A percentile compares a stretch with the other conserved stretches of the same genome.
Conservation (phyloP, 352 stramenopile genomes). For the Phytophthora palmivora region DNA sequence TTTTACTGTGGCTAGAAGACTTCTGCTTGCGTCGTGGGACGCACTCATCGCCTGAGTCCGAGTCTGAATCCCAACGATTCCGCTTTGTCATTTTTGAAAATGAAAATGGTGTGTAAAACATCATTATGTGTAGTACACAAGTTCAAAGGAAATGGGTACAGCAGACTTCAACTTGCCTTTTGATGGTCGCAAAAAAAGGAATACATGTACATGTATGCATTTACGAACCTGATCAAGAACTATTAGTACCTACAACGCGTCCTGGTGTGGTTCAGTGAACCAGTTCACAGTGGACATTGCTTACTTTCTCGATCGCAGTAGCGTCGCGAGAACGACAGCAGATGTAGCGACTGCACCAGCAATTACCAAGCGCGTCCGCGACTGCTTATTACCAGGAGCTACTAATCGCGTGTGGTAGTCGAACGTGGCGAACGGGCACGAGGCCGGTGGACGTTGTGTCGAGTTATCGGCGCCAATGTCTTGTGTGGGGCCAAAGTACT, state of each 20-base stretch:
- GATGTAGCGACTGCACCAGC: conserved; percentile 21
- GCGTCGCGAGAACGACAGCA: conserved; percentile 21
- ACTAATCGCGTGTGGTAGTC: conserved; percentile 28
- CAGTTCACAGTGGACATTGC: too few relatives aligned
- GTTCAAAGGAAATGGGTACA: background rate
- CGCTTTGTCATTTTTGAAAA: conserved; percentile 46
- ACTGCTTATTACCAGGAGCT: conserved; percentile 6
- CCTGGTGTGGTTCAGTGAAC: background rate
- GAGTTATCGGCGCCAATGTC: conserved; percentile 37
- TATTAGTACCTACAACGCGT: conserved; percentile 5
- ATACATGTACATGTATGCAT: too few relatives aligned
- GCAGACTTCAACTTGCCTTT: conserved; percentile 5
- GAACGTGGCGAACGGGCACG: conserved; percentile 30
- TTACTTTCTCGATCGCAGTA: conserved; percentile 23
- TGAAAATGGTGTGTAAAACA: conserved; percentile 11
- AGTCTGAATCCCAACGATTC: conserved; percentile 80
- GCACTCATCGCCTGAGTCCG: conserved; percentile 49
- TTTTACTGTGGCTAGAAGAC: background rate
- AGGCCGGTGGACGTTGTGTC: background rate
- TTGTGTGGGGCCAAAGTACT: conserved; percentile 70
- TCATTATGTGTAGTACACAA: background rate
- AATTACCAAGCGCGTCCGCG: conserved; percentile 20
- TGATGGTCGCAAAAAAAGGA: too few relatives aligned
- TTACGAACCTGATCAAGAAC: background rate
- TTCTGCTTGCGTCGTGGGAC: conserved; percentile 21